Evolutionary conservation across 768 basidiomycete species (phyloP).

Genomic region (Mycena albidolilacea): DNA sequence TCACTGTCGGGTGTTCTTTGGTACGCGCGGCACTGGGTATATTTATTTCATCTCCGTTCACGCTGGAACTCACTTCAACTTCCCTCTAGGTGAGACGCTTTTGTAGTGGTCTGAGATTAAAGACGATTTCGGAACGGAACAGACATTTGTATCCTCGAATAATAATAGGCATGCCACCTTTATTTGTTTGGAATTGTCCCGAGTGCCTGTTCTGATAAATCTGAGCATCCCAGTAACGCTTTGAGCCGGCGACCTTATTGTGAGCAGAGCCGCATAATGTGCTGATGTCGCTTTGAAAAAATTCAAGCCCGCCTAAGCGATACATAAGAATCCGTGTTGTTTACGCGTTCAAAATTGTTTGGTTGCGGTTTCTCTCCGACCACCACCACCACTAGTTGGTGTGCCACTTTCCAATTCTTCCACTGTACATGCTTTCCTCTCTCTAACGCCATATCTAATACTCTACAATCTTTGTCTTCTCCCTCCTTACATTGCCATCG

Average conservation of each 20-base stretch:
- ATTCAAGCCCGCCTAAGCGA: background rate
- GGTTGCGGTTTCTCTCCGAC: constrained; percentile 21
- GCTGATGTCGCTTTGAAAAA: constrained; percentile 6
- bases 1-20: constrained; percentile 91
- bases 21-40: constrained; percentile 87
- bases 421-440: background rate
- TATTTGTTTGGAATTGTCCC: constrained; percentile 23
- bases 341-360: constrained; percentile 25
- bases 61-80: constrained; percentile 29
- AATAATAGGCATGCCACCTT: constrained; percentile 36
- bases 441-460: background rate
- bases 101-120: constrained; percentile 20
- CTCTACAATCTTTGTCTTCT: background rate
- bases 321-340: constrained; percentile 19
- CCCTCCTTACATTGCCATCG: background rate
- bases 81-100: constrained; percentile 50
- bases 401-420: constrained; percentile 4
- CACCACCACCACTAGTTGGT: constrained; percentile 3
- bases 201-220: constrained; percentile 2
- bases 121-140: constrained; percentile 22
- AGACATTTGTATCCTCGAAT: constrained; percentile 24
- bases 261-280: background rate
- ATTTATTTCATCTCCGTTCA: background rate
- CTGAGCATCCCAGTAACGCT: constrained; percentile 10
- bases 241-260: background rate